Conservation (phyloP, 495 filamentous ascomycete genomes). For the Cryomyces antarcticus region DNA sequence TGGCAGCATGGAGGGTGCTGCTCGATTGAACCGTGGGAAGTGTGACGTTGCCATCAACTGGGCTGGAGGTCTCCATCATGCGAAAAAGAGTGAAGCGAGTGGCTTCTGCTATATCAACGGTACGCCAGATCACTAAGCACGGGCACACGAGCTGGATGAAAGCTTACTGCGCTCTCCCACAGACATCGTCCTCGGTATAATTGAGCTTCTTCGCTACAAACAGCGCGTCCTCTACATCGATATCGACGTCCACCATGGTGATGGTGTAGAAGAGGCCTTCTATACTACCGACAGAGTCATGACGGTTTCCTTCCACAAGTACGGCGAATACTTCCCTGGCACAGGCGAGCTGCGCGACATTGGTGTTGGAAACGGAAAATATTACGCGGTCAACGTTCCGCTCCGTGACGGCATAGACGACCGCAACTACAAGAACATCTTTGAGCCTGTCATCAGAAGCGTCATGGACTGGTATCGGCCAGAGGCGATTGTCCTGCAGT, state of each 20-base stretch:
- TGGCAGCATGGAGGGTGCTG: constrained; percentile 92
- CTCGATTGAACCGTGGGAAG: constrained; percentile 75
- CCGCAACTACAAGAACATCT: constrained; percentile 75
- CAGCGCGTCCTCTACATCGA: constrained; percentile 92
- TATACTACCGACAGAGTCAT: constrained; percentile 96
- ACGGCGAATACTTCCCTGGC: constrained; percentile 96
- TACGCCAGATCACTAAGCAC: constrained; percentile 18
- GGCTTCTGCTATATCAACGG: constrained; percentile 98
- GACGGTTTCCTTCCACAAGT: constrained; percentile 97
- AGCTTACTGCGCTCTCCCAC: neutral
- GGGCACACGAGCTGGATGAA: neutral
- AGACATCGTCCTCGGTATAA: constrained; percentile 95
- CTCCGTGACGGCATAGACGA: constrained; percentile 94
- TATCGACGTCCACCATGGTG: constrained; percentile 96
- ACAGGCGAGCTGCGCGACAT: constrained; percentile 92
- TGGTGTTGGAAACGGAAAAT: constrained; percentile 76
- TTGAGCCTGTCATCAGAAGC: constrained; percentile 78
- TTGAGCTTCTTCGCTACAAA: constrained; percentile 86
- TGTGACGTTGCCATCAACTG: constrained; percentile 96
- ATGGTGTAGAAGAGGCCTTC: constrained; percentile 95
- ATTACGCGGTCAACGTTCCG: constrained; percentile 93
- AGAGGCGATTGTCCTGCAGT: constrained; percentile 89
- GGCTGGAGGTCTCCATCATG: constrained; percentile 93
- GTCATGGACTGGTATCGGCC: constrained; percentile 96
- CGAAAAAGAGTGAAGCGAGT: constrained; percentile 89